Evolutionary conservation across 176 grass and related monocot genomes (phyloP).

Genomic region (Oryza coarctata): DNA sequence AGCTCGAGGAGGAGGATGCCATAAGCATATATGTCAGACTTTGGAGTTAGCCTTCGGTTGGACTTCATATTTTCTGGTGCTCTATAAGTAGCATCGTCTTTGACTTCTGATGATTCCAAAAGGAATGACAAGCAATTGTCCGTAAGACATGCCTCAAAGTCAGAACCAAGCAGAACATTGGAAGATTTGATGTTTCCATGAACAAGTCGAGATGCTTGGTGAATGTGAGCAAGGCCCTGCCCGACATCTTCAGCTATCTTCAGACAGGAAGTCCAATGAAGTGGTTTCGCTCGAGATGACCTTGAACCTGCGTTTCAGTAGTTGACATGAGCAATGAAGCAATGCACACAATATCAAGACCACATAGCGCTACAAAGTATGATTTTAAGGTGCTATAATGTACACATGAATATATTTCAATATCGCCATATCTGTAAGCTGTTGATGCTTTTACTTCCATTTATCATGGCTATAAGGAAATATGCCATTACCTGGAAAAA

Average conservation of each 20-base stretch:
- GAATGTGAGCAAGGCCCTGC: constrained; percentile 91
- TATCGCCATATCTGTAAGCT: neutral
- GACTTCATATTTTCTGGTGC: constrained; percentile 82
- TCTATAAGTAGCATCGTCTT: constrained; percentile 57
- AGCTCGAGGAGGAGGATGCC: constrained; percentile 85
- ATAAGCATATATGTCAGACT: constrained; percentile 89
- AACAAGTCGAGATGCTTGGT: constrained; percentile 88
- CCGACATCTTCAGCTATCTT: constrained; percentile 96
- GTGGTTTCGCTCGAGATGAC: constrained; percentile 71
- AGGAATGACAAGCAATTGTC: constrained; percentile 90
- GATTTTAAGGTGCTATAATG: neutral
- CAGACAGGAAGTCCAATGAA: constrained; percentile 98
- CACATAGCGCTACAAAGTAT: neutral
- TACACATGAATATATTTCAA: neutral
- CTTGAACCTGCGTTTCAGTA: constrained; percentile 58
- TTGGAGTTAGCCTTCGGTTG: constrained; percentile 64
- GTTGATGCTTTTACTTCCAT: neutral
- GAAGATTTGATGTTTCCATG: constrained; percentile 89
- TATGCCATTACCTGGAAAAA: too few species aligned
- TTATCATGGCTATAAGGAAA: too few species aligned
- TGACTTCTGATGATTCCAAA: constrained; percentile 62
- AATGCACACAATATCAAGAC: constrained; percentile 3
- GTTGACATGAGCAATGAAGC: neutral
- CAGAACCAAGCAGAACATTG: constrained; percentile 86
- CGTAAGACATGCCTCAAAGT: constrained; percentile 93